Conservation (phyloP, 2,329 filamentous ascomycete species). For the Pseudogymnoascus destructans region DNA sequence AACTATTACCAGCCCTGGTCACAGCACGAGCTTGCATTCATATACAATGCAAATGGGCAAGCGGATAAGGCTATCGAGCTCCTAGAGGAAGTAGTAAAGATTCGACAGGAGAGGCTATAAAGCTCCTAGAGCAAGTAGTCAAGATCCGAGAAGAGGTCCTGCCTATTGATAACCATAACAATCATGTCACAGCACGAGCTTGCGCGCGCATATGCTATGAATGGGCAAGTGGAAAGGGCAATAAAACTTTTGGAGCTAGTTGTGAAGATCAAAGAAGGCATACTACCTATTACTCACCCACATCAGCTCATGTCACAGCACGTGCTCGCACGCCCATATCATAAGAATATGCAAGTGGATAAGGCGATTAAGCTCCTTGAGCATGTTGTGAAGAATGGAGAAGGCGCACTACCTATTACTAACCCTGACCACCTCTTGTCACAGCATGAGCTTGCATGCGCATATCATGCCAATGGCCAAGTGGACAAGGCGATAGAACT, state of each 20-base stretch:
- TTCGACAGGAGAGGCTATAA: neutral
- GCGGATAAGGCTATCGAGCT: conserved; percentile 4
- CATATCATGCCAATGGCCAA: neutral
- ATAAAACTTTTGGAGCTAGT: neutral
- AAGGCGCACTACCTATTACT: neutral
- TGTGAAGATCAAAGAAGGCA: neutral
- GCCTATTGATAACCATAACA: neutral
- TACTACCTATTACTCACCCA: neutral
- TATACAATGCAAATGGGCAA: neutral
- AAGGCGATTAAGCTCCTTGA: conserved; percentile 10
- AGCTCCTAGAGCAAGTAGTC: neutral
- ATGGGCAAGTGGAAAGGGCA: neutral
- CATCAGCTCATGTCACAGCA: neutral
- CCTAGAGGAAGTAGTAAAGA: conserved; percentile 4
- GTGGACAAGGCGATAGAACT: neutral
- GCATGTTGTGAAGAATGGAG: neutral
- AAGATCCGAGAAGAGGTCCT: neutral
- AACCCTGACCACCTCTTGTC: neutral
- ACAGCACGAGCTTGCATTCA: conserved; percentile 10
- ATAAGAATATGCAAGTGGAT: neutral
- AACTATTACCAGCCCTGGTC: conserved; percentile 8
- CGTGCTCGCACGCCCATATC: neutral
- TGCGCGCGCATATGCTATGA: neutral
- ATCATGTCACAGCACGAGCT: conserved; percentile 11
- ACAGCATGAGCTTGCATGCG: neutral